These are phyloP conservation scores for Penicillium argentinense DNA, from an alignment of 495 filamentous ascomycete genomes.

Conservation along the genomic window DNA sequence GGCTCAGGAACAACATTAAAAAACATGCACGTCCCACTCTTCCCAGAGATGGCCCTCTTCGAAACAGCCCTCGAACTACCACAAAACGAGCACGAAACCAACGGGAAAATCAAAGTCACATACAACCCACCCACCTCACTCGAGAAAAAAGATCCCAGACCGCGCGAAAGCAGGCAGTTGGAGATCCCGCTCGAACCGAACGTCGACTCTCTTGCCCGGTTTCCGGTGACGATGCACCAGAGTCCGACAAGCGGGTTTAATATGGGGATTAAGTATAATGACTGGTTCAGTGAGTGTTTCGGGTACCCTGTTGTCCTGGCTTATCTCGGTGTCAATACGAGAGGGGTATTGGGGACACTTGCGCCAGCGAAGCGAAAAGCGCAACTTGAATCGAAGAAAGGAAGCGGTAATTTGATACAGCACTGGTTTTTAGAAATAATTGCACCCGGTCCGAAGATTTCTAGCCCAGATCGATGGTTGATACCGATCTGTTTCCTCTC, in stretches of 20 bases:
- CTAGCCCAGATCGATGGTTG: no score
- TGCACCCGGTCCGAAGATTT: no score
- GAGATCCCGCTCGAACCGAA: constrained; percentile 62
- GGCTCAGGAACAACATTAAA: constrained; percentile 35
- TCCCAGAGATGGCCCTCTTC: constrained; percentile 69
- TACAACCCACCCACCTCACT: constrained; percentile 41
- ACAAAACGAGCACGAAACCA: constrained; percentile 7
- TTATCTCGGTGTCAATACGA: constrained; percentile 63
- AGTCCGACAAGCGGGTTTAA: constrained; percentile 65
- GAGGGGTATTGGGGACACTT: constrained; percentile 63
- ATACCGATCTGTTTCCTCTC: no score
- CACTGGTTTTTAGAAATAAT: no score
- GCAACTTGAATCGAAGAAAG: background rate
- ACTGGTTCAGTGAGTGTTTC: constrained; percentile 73
- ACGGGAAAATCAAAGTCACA: constrained; percentile 54
- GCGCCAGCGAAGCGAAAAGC: constrained; percentile 30
- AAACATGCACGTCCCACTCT: constrained; percentile 68
- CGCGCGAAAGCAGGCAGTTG: constrained; percentile 31
- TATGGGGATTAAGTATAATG: constrained; percentile 64
- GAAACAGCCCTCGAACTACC: constrained; percentile 52
- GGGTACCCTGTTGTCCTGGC: constrained; percentile 65
- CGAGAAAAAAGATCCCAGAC: constrained; percentile 6
- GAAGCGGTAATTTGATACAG: no score
- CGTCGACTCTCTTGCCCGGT: constrained; percentile 6
- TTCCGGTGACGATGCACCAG: constrained; percentile 49